Evolutionary conservation across 129 eudicot species (phyloP).

Genomic region (Pittosporum tobira): DNA sequence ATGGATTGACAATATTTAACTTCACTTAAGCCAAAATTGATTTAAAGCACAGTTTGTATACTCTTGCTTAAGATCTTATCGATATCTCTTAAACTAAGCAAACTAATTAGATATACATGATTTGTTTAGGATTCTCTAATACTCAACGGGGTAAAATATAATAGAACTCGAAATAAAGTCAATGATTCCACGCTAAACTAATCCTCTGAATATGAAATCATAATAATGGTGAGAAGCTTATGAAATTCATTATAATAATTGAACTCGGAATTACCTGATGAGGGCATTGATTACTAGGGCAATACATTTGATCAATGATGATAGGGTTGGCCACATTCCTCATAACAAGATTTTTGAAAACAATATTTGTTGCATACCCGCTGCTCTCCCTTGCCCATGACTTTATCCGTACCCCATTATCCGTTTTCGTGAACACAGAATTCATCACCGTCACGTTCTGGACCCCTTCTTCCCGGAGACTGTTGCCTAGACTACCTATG

Average conservation of each 20-base stretch:
- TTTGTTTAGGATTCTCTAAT: too few relatives aligned
- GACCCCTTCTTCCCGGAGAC: conserved; percentile 54
- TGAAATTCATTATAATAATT: neutral
- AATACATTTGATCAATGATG: conserved; percentile 66
- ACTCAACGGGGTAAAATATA: too few relatives aligned
- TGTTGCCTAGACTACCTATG: conserved; percentile 71
- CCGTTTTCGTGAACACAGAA: conserved; percentile 45
- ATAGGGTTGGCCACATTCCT: conserved; percentile 57
- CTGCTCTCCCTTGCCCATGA: conserved; percentile 81
- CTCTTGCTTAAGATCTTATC: too few relatives aligned
- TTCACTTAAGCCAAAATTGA: too few relatives aligned
- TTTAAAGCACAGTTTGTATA: too few relatives aligned
- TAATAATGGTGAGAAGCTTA: neutral
- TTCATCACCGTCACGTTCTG: conserved; percentile 50
- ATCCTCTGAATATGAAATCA: neutral
- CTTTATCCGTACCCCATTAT: conserved; percentile 70
- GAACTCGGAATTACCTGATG: conserved; percentile 17
- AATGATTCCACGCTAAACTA: neutral
- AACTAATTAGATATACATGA: too few relatives aligned
- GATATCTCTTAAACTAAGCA: too few relatives aligned
- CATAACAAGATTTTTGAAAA: conserved; percentile 50
- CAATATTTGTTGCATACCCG: conserved; percentile 47
- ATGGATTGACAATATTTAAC: too few relatives aligned
- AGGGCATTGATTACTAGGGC: conserved; percentile 57
- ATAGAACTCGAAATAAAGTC: too few relatives aligned